Evolutionary conservation across 495 filamentous ascomycete species (phyloP), one percentile per base, ranked within the genome.

Genomic region (Amphirosellinia nigrospora): DNA sequence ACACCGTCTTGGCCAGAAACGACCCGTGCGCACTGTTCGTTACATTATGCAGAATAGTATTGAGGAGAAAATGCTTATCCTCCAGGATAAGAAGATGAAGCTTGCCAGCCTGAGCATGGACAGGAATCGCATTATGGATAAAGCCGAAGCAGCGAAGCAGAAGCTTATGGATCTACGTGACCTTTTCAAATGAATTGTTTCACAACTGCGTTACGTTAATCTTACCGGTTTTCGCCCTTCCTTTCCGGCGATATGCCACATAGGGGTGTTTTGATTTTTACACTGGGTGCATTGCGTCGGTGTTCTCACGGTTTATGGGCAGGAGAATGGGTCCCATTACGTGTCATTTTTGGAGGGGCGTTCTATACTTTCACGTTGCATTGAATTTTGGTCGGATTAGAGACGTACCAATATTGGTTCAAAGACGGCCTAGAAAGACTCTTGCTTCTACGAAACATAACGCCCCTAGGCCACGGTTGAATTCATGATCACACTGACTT

Each of bases 11-110:
- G 96, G 96, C 0, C 96, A 99, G 82, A 95, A 86, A 74, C 86
- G 95, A 9, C 86, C 89, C 32, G 96, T 99, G 4, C 86, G 86
- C 11, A 97, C 92, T 1, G 88, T 90, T 16, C 88, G 94, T 43
- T 98, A 90, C 78, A 89, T 98, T 78, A 98, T 98, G 93, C 86
- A 85, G 36, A 83, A 86, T 68, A 97, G 92, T 73, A 96, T 99
- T 64, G 96, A 99, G 80, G 93, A 97, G 83, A 96, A 94, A 84
- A 96, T 99, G 85, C 82, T 96, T 3, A 85, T 91, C 68, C 81
- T 99, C 61, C 94, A 97, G 71, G 87, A 90, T 63, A 96, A 96
- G 86, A 99, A 99, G 86, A 89, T 89, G 75, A 90, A 92, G 74
- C 83, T 98, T 30, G 96, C 96, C 1, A 92, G 91, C 75, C 84